These are phyloP conservation scores for Sporobolomyces phaffii DNA, from an alignment of 768 basidiomycete species.

Conservation along the genomic window DNA sequence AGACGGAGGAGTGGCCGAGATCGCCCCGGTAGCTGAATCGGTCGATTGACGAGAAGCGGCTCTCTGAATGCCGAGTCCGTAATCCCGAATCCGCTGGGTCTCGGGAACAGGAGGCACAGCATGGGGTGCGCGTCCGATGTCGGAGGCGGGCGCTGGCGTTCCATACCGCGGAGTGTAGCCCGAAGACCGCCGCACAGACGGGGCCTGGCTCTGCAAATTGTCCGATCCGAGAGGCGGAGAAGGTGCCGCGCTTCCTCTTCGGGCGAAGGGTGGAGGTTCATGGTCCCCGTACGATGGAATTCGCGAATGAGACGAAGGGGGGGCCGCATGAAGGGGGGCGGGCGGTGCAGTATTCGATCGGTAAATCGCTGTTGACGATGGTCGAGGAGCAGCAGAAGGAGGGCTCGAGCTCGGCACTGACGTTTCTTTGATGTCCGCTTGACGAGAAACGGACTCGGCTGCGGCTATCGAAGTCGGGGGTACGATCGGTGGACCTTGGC, in stretches of 20 bases:
- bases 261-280: constrained; percentile 21
- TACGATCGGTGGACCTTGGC: constrained; percentile 36
- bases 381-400: neutral
- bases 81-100: neutral
- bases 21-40: neutral
- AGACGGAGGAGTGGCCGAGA: neutral
- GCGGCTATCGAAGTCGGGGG: constrained; percentile 41
- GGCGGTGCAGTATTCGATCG: neutral
- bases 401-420: neutral
- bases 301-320: neutral
- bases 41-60: neutral
- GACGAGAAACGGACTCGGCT: constrained; percentile 37
- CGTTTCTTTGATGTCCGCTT: too few species aligned
- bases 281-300: constrained; percentile 11
- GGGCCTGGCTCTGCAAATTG: too few species aligned
- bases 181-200: neutral
- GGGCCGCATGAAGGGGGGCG: neutral
- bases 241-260: constrained; percentile 8
- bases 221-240: constrained; percentile 10
- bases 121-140: too few species aligned
- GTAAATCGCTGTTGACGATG: neutral
- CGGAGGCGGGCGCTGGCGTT: too few species aligned
- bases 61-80: constrained; percentile 1
- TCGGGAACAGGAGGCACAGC: neutral
- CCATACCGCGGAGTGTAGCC: constrained; percentile 7